These are phyloP conservation scores for Microbotryum silenes-acaulis DNA, from an alignment of 1,284 basidiomycete species.

Conservation along the genomic window DNA sequence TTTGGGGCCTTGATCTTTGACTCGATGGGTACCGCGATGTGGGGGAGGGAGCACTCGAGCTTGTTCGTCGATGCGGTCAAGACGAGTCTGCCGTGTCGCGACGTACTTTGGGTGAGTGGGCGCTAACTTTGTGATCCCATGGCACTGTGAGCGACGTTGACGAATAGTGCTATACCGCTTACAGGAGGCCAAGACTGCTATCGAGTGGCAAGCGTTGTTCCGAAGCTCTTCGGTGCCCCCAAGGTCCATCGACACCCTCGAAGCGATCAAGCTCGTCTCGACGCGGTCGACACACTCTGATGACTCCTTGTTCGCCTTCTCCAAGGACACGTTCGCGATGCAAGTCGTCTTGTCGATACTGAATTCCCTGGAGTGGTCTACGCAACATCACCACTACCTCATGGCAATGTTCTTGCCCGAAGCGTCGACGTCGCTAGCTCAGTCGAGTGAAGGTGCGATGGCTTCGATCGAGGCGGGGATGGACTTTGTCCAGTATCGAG, in stretches of 20 bases:
- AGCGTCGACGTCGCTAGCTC: background rate
- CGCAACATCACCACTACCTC: slow-evolving; percentile 12
- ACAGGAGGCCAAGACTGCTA: slow-evolving; percentile 24
- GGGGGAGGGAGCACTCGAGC: slow-evolving; percentile 22
- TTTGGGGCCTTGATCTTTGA: slow-evolving; percentile 28
- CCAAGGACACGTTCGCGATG: slow-evolving; percentile 26
- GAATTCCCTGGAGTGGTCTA: slow-evolving; percentile 18
- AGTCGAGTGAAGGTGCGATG: slow-evolving; percentile 2
- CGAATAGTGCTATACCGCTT: background rate
- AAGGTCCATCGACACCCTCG: slow-evolving; percentile 12
- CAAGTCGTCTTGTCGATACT: slow-evolving; percentile 16
- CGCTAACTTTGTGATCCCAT: background rate
- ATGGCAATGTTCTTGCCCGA: slow-evolving; percentile 13
- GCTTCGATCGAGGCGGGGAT: slow-evolving; percentile 16
- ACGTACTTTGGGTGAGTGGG: slow-evolving; percentile 22
- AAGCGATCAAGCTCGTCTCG: slow-evolving; percentile 17
- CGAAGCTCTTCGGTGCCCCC: slow-evolving; percentile 8
- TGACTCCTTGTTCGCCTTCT: slow-evolving; percentile 7
- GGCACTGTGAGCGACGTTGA: background rate
- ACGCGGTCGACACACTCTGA: background rate
- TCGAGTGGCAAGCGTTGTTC: slow-evolving; percentile 20
- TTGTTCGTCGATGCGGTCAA: slow-evolving; percentile 27
- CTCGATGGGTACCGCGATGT: slow-evolving; percentile 18
- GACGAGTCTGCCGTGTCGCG: slow-evolving; percentile 25
- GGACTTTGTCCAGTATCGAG: slow-evolving; percentile 23